Evolutionary conservation across 352 stramenopile genomes (phyloP), one percentile per base, ranked within the genome.

Genomic region (Phytophthora cryptogea): DNA sequence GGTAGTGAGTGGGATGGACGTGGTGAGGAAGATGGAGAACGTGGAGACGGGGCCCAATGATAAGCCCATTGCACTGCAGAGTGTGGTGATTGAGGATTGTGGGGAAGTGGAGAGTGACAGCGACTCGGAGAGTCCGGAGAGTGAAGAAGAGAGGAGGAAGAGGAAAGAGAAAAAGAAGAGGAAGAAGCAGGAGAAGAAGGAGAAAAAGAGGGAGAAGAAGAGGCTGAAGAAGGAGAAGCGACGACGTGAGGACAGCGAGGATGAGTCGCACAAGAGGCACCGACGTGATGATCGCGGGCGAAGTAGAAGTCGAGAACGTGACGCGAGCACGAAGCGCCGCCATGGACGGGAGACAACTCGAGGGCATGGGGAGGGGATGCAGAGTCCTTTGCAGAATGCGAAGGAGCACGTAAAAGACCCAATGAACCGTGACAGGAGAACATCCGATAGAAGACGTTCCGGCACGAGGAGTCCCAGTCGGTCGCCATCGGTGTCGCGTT

Each of bases 11-110:
- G 89, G 88, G 0, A 86, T 89, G 73, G 63, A 89, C 9, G 70
- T 92, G 39, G 74, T 95, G 49, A 66, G 60, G 40, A 88, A 89
- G 52, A 98, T 99, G 76, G 97, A 99, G 68, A 75, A 78, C 48
- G 85, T 91, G 16, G 70, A 96, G 39, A 96, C 79, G 6, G 86
- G 84, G 40, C 50, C 67, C 4, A 86, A 81, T 45, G 83, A 98
- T 66, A 96, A 94, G 42, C 78, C 78, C 0, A 72, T 74, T 42
- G 78, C 95, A 6, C 74, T 90, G 47, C 80, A 96, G 44, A 70
- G 88, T 40, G 89, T 99, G 43, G 62, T 98, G 26, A 98, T 99
- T 72, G 74, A 84, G 5, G 92, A 99, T 68, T 99, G 97, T 66
- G 97, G 97, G 2, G 82, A 96, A 54, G 17, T 96, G 5, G 50